A percentile compares a stretch with the other conserved stretches of the same genome.
Evolutionary conservation across 2,329 filamentous ascomycete genomes (phyloP).

Genomic region (Emericellopsis atlantica): DNA sequence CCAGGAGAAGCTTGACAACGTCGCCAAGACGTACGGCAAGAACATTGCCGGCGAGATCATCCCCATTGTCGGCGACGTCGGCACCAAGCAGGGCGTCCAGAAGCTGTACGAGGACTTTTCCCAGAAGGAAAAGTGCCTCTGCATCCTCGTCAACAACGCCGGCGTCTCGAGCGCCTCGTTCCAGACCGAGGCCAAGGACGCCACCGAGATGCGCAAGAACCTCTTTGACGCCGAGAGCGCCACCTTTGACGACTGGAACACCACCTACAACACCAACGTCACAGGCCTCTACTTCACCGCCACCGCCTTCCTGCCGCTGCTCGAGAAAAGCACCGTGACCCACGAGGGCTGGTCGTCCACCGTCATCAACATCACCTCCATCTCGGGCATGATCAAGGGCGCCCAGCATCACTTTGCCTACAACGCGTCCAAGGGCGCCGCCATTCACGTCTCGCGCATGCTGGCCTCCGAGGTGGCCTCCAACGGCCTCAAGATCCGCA

Average conservation of each 20-base stretch:
- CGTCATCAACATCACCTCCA: constrained; percentile 56
- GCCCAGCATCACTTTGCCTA: constrained; percentile 55
- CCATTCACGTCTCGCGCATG: constrained; percentile 52
- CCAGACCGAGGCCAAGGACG: constrained; percentile 38
- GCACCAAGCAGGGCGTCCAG: constrained; percentile 45
- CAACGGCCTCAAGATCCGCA: constrained; percentile 50
- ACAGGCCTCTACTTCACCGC: constrained; percentile 55
- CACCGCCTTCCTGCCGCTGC: constrained; percentile 47
- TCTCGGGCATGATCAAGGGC: constrained; percentile 51
- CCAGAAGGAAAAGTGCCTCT: constrained; percentile 41
- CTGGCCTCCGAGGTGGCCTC: constrained; percentile 47
- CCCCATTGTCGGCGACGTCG: constrained; percentile 48
- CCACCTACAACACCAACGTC: constrained; percentile 64
- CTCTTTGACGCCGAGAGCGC: constrained; percentile 51
- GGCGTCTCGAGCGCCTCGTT: constrained; percentile 45
- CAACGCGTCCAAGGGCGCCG: constrained; percentile 50
- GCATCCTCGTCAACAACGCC: constrained; percentile 58
- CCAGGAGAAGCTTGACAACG: constrained; percentile 46
- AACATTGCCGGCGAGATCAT: constrained; percentile 42
- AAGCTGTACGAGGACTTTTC: constrained; percentile 44
- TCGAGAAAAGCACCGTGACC: constrained; percentile 36
- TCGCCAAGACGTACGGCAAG: constrained; percentile 44
- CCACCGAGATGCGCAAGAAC: constrained; percentile 41
- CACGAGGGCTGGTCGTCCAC: constrained; percentile 39
- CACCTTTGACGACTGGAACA: constrained; percentile 57